Evolutionary conservation across 306 rosid species (phyloP), one percentile per base, ranked within the genome.

Genomic region (Morella rubra): DNA sequence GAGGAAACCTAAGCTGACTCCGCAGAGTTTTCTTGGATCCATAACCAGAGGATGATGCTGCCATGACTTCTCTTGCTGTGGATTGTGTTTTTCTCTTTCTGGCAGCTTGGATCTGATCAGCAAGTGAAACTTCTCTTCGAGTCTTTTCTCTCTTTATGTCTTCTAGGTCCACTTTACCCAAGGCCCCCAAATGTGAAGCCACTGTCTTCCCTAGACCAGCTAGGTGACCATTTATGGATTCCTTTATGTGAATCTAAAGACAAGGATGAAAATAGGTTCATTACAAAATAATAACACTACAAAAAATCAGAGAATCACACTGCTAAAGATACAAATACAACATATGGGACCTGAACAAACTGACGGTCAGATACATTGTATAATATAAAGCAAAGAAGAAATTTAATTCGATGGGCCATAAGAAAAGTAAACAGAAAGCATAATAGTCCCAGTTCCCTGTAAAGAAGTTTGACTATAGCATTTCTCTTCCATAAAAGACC

Each of bases 31-130:
- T 47, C 69, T 47, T 41, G 70, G 62, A 74, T 44, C 32, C 24
- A 20, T 27, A 44, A 58, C 76, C 69, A 62, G 75, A 79, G 67
- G 73, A 68, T 73, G 85, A 68, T 52, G 80, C 67, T 41, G 47
- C 71, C 73, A 72, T 74, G 52, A 77, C 72, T 77, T 79, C 74
- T 56, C 64, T 32, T 51, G 76, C 27, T 14, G 10, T 75, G 76
- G 75, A 79, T 79, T 85, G 88, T 73, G 65, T 80, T 82, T 65
- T 89, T 85, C 78, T 69, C 54, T 66, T 81, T 79, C 86, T 92
- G 40, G 91, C 90, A 74, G 86, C 92, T 86, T 81, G 85, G 76
- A 95, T 92, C 78, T 88, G 97, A 79, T 95, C 97, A 8, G 97
- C 92, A 4, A 95, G 84, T 0, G 99, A 87, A 67, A 81, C 81